Evolutionary conservation across 2,329 filamentous ascomycete species (phyloP), one percentile per base, ranked within the genome.

Genomic region (Mycosphaerella sp.): DNA sequence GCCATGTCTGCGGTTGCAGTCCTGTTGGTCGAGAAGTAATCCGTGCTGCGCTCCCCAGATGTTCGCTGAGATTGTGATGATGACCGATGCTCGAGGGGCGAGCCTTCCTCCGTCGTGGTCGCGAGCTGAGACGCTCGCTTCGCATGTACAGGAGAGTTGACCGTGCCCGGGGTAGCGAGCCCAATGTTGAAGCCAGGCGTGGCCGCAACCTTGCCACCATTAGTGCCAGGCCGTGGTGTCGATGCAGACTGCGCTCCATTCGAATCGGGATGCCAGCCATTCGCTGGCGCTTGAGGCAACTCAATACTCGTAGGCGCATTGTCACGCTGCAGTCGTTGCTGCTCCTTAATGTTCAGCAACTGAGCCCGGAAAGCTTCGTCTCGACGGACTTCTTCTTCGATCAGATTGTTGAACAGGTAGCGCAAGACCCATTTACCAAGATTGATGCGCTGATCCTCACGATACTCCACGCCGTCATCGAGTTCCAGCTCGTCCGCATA

Each of bases 361-460:
- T 80, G 79, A 43, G 82, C 76, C n/a, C 92, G 82, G 67, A 87
- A 83, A 0, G 73, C 75, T 65, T 87, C 83, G 66, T 98, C 93
- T 49, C 89, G 82, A 60, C 80, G 84, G 62, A 95, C 87, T 69
- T 97, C 89, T 69, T 96, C 91, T 57, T 95, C 87, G 51, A 98
- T 86, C 41, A 97, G 77, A 52, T 87, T 86, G 8, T 86, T 84
- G 73, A 98, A 98, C 0, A 98, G 78, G 70, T 96, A 95, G 34
- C 93, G 83, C 56, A 98, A 74, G 44, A 97, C 83, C 93, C 93
- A 98, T 76, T 95, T 95, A 7, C 93, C 93, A 44, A 97, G 82
- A 66, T 95, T 97, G 70, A 97, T 95, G 74, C 93, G 83, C 73
- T 97, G 92, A 64, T 98, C 93, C 64, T 97, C 92, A 54, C 86